These are phyloP conservation scores for Diplogelasinospora grovesii DNA, from an alignment of 495 filamentous ascomycete genomes.

Conservation along the genomic window DNA sequence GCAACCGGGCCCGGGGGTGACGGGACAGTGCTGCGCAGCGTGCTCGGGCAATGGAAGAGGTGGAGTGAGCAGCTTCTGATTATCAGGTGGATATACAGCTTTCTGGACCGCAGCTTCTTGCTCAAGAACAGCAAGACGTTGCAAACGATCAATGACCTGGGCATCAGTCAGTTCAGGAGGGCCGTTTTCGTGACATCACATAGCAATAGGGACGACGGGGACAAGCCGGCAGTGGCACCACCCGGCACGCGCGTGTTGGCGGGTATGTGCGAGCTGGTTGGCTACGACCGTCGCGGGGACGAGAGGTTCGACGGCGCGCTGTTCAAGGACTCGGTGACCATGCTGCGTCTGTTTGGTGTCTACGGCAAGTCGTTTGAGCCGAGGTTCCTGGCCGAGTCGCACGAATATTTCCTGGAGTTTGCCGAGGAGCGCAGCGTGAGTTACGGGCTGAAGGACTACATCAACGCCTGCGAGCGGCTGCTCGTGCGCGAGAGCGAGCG, in stretches of 20 bases:
- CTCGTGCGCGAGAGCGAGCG: slow-evolving; percentile 63
- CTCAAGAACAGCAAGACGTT: slow-evolving; percentile 46
- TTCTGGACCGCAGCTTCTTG: slow-evolving; percentile 83
- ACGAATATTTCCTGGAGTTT: slow-evolving; percentile 57
- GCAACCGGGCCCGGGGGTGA: slow-evolving; percentile 9
- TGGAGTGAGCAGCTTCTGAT: slow-evolving; percentile 76
- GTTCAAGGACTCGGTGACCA: slow-evolving; percentile 63
- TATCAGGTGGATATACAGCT: slow-evolving; percentile 82
- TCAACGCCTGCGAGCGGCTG: slow-evolving; percentile 55
- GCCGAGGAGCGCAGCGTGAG: slow-evolving; percentile 52
- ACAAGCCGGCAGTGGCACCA: slow-evolving; percentile 21
- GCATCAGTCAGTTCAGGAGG: slow-evolving; percentile 51
- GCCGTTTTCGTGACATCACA: slow-evolving; percentile 53
- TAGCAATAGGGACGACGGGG: too few species aligned
- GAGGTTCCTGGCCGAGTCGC: slow-evolving; percentile 58
- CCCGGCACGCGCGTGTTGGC: slow-evolving; percentile 51
- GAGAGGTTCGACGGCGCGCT: slow-evolving; percentile 45
- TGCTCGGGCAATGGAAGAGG: slow-evolving; percentile 63
- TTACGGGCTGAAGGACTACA: slow-evolving; percentile 60
- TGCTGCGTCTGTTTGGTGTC: slow-evolving; percentile 73
- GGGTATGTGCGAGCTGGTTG: slow-evolving; percentile 70
- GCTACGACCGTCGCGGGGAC: slow-evolving; percentile 56
- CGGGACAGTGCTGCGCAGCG: slow-evolving; percentile 47
- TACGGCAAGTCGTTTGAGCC: slow-evolving; percentile 79
- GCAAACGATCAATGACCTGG: slow-evolving; percentile 50